Evolutionary conservation across 805 yeast genomes (phyloP).

Genomic region (Schizosaccharomyces japonicus): DNA sequence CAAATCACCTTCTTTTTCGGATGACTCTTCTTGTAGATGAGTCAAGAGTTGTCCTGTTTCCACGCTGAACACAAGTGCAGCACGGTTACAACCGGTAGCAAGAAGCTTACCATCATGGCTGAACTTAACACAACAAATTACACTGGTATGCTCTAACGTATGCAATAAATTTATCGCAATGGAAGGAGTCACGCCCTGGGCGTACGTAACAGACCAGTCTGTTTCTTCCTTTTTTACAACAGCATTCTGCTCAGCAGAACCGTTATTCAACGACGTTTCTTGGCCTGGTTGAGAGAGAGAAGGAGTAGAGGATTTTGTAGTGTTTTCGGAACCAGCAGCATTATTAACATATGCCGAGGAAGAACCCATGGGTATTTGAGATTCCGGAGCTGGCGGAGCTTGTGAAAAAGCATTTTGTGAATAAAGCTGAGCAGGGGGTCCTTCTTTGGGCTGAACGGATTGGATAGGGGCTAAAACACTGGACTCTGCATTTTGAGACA

Average conservation of each 20-base stretch:
- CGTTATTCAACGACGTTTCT: not conserved
- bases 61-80: conserved; percentile 84
- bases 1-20: conserved; percentile 52
- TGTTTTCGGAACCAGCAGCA: not conserved
- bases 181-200: conserved; percentile 39
- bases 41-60: conserved; percentile 78
- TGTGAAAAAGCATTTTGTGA: too few relatives aligned
- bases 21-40: conserved; percentile 58
- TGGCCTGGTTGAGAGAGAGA: not conserved
- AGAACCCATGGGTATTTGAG: not conserved
- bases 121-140: conserved; percentile 89
- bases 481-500: too few relatives aligned
- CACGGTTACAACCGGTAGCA: conserved; percentile 91
- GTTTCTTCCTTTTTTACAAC: conserved; percentile 16
- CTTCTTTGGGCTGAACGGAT: too few relatives aligned
- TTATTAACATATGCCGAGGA: not conserved
- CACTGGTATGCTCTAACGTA: conserved; percentile 77
- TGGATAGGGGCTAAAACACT: conserved; percentile 3
- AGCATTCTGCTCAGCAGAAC: not conserved
- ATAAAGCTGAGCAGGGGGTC: too few relatives aligned
- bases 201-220: conserved; percentile 75
- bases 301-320: not conserved
- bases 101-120: conserved; percentile 72
- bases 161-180: conserved; percentile 74
- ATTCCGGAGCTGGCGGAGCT: too few relatives aligned